A percentile compares a stretch with the other conserved stretches of the same genome.
phyloP scores from a whole-genome alignment of 2,329 filamentous ascomycete species.

The Calonectria honghensis region DNA sequence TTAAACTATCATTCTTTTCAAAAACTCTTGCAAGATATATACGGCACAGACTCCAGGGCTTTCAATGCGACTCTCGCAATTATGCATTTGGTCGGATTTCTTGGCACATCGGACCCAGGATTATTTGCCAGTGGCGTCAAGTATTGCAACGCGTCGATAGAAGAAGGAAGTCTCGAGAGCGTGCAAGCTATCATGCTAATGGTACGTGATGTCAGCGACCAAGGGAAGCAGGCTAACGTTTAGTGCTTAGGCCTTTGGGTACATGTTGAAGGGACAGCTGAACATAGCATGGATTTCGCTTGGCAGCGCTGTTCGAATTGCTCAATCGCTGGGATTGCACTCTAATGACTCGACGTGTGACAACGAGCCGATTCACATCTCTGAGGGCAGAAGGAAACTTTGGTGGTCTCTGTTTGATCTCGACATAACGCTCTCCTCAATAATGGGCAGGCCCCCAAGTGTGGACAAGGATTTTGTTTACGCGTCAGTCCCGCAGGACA shows the following conservation, averaged over 20 bases:
- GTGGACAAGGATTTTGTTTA: conserved; percentile 12
- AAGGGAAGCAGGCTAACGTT: neutral
- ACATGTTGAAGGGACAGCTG: neutral
- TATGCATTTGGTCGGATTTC: neutral
- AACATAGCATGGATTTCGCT: conserved; percentile 13
- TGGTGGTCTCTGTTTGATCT: conserved; percentile 21
- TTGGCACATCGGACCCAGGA: neutral
- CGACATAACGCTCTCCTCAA: conserved; percentile 16
- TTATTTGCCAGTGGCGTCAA: conserved; percentile 5
- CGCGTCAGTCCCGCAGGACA: neutral
- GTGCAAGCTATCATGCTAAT: conserved; percentile 19
- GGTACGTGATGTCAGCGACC: neutral
- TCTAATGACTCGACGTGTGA: neutral
- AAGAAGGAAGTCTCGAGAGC: conserved; percentile 19
- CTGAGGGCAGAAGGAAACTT: neutral
- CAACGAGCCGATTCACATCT: neutral
- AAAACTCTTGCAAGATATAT: neutral
- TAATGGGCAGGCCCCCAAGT: conserved; percentile 2
- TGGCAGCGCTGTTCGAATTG: neutral
- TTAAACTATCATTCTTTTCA: neutral
- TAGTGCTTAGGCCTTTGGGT: neutral
- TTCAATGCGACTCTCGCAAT: conserved; percentile 13
- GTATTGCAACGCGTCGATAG: conserved; percentile 1
- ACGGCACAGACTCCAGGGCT: neutral
- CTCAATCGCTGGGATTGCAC: conserved; percentile 2